Percentiles rank a stretch among this genome's conserved stretches.
These are phyloP conservation scores for Backusella parvicylindrica DNA, from an alignment of 192 early-diverging fungal species.

Conservation along the genomic window DNA sequence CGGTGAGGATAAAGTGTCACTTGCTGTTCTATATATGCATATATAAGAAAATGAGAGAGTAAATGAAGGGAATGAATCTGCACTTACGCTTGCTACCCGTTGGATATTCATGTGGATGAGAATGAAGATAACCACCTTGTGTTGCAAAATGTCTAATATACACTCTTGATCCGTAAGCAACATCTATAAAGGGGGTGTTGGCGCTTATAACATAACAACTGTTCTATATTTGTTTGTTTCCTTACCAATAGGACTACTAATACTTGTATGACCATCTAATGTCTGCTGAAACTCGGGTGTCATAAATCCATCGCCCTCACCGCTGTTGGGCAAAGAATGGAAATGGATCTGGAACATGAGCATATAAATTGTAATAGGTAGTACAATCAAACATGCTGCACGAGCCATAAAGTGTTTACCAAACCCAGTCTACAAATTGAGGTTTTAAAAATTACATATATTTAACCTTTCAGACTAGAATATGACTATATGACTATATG, in stretches of 20 bases:
- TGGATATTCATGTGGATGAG: slow-evolving; percentile 68
- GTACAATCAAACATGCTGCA: slow-evolving; percentile 76
- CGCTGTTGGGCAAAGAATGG: slow-evolving; percentile 69
- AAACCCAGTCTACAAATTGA: slow-evolving; percentile 11
- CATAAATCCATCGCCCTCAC: slow-evolving; percentile 96
- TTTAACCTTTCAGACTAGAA: too few relatives aligned
- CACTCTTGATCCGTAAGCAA: slow-evolving; percentile 69
- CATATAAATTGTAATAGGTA: slow-evolving; percentile 84
- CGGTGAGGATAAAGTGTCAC: slow-evolving; percentile 78
- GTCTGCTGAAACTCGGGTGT: slow-evolving; percentile 88
- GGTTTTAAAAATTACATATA: too few relatives aligned
- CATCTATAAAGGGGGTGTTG: slow-evolving; percentile 38
- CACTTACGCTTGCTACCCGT: slow-evolving; percentile 72
- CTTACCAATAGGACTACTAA: slow-evolving; percentile 53
- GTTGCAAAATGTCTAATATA: slow-evolving; percentile 71
- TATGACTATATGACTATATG: too few relatives aligned
- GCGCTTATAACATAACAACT: neutral
- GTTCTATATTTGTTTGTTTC: neutral
- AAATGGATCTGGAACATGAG: slow-evolving; percentile 94
- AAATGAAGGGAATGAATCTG: neutral
- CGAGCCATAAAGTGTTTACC: slow-evolving; percentile 81
- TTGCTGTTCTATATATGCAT: slow-evolving; percentile 74
- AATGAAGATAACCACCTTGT: slow-evolving; percentile 80
- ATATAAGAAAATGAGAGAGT: slow-evolving; percentile 32
- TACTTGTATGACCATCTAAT: slow-evolving; percentile 61